Evolutionary conservation across 2,329 filamentous ascomycete genomes (phyloP).

Genomic region (Xylariaceae sp.): DNA sequence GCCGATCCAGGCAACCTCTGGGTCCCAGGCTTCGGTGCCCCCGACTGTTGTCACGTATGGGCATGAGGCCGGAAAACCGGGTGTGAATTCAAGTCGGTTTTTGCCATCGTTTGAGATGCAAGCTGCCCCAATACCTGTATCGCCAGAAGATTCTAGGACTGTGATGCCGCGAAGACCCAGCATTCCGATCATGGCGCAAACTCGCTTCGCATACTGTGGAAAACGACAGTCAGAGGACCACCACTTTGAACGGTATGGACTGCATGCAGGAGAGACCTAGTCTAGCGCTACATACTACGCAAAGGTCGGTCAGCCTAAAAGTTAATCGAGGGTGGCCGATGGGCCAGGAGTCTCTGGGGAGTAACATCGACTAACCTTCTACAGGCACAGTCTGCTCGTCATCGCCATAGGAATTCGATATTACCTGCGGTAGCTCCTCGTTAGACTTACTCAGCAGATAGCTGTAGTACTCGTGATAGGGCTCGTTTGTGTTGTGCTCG

Average conservation of each 20-base stretch:
- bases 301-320: too few relatives aligned
- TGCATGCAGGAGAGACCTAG: too few relatives aligned
- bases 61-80: constrained; percentile 13
- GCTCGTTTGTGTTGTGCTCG: constrained; percentile 53
- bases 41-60: constrained; percentile 15
- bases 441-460: constrained; percentile 44
- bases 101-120: constrained; percentile 17
- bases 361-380: constrained; percentile 4
- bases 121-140: constrained; percentile 46
- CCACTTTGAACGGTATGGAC: too few relatives aligned
- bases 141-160: constrained; percentile 53
- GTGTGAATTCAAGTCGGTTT: constrained; percentile 12
- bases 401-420: constrained; percentile 58
- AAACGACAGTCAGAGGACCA: too few relatives aligned
- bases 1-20: constrained; percentile 12
- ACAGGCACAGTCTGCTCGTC: constrained; percentile 50
- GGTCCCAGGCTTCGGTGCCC: constrained; percentile 10
- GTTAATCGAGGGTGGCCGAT: too few relatives aligned
- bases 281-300: too few relatives aligned
- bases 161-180: constrained; percentile 56
- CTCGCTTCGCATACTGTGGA: constrained; percentile 50
- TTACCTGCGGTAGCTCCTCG: constrained; percentile 46
- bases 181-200: constrained; percentile 55
- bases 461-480: constrained; percentile 56
- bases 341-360: neutral